A percentile compares a stretch with the other conserved stretches of the same genome.
Conservation (phyloP, 2,329 filamentous ascomycete genomes). For the Ascochyta rabiei region DNA sequence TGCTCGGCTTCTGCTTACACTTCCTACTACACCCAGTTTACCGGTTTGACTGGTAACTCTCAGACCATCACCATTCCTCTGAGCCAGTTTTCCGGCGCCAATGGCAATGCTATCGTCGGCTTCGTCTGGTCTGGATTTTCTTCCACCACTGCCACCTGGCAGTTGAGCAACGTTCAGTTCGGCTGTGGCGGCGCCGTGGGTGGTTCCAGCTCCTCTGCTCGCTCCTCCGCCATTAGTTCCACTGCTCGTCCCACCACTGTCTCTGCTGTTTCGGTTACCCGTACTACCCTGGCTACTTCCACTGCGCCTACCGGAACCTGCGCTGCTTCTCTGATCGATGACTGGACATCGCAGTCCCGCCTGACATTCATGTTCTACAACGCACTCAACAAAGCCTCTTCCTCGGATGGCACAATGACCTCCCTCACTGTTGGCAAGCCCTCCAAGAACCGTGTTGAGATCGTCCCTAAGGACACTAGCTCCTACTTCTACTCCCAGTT, state of each 20-base stretch:
- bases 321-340: conserved; percentile 59
- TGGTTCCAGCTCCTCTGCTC: conserved; percentile 1
- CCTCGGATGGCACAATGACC: conserved; percentile 63
- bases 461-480: conserved; percentile 56
- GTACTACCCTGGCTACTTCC: conserved; percentile 14
- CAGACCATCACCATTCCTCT: conserved; percentile 61
- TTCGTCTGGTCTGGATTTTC: conserved; percentile 54
- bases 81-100: conserved; percentile 57
- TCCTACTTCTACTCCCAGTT: conserved; percentile 66
- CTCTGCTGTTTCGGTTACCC: conserved; percentile 8
- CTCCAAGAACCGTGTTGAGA: conserved; percentile 55
- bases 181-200: conserved; percentile 45
- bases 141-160: conserved; percentile 50
- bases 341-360: conserved; percentile 67
- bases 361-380: conserved; percentile 68
- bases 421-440: conserved; percentile 61
- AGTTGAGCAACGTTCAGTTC: conserved; percentile 57
- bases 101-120: conserved; percentile 56
- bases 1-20: conserved; percentile 51
- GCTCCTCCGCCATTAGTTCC: conserved; percentile 8
- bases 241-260: conserved; percentile 7
- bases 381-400: conserved; percentile 60
- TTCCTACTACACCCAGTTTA: conserved; percentile 55
- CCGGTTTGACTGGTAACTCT: conserved; percentile 55
- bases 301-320: conserved; percentile 46